Conservation (phyloP, 305 asterid species). For the Vinca major region DNA sequence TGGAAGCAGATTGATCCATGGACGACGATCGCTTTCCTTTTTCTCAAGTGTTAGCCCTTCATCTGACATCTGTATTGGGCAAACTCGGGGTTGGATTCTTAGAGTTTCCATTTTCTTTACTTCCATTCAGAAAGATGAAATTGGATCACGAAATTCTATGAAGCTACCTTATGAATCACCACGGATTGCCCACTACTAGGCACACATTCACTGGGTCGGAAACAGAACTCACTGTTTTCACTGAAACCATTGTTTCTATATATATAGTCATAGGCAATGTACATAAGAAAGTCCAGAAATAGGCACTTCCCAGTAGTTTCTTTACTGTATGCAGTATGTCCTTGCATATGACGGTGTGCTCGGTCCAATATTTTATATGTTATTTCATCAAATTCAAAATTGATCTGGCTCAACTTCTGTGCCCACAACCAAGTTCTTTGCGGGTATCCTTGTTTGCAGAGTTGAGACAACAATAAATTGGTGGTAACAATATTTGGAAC, state of each 20-base stretch:
- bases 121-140: neutral
- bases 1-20: neutral
- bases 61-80: neutral
- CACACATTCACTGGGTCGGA: constrained; percentile 27
- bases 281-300: constrained; percentile 82
- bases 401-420: constrained; percentile 62
- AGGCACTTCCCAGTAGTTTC: constrained; percentile 61
- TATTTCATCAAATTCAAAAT: constrained; percentile 73
- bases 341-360: constrained; percentile 47
- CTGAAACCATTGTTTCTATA: constrained; percentile 31
- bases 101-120: neutral
- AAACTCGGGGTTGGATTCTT: constrained; percentile 1
- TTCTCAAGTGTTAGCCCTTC: constrained; percentile 2
- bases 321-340: constrained; percentile 31
- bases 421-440: constrained; percentile 79
- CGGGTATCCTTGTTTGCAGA: constrained; percentile 76
- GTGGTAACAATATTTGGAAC: constrained; percentile 71
- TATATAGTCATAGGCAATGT: constrained; percentile 62
- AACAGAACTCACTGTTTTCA: constrained; percentile 23
- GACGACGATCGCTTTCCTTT: neutral
- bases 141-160: neutral
- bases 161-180: constrained; percentile 30
- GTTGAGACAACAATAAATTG: constrained; percentile 66
- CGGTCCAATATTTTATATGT: constrained; percentile 55
- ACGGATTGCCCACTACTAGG: constrained; percentile 24